phyloP scores from a whole-genome alignment of 352 stramenopile genomes.

The Phytophthora agathidicida region DNA sequence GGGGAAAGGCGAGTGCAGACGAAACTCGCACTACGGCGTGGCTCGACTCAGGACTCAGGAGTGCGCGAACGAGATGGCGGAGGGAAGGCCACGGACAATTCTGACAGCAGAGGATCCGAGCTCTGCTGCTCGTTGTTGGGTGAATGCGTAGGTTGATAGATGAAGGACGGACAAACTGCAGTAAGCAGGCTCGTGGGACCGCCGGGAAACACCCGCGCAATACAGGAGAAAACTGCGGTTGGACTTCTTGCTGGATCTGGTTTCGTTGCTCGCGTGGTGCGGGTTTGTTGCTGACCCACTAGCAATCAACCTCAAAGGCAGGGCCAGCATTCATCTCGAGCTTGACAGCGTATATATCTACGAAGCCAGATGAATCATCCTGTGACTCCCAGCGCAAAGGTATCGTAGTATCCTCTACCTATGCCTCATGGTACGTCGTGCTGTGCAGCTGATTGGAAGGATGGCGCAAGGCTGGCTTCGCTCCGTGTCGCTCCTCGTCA shows the following conservation, averaged over 20 bases:
- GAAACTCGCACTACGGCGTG: background rate
- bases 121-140: conserved; percentile 10
- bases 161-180: conserved; percentile 12
- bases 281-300: background rate
- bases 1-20: conserved; percentile 10
- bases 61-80: background rate
- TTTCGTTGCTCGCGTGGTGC: conserved; percentile 8
- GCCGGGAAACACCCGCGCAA: conserved; percentile 9
- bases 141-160: conserved; percentile 25
- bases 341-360: conserved; percentile 2
- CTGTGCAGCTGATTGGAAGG: background rate
- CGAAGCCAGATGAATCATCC: background rate
- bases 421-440: background rate
- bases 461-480: background rate
- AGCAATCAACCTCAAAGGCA: background rate
- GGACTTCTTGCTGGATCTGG: conserved; percentile 1
- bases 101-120: conserved; percentile 10
- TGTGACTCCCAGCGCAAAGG: background rate
- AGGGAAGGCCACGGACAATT: conserved; percentile 1
- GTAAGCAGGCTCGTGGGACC: conserved; percentile 2
- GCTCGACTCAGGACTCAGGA: background rate
- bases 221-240: conserved; percentile 3
- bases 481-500: background rate
- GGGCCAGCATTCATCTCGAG: background rate
- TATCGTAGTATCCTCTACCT: background rate